A percentile compares a stretch with the other conserved stretches of the same genome.
Evolutionary conservation across 140 eudicot species (phyloP).

Genomic region (Ambrosia hybrid): DNA sequence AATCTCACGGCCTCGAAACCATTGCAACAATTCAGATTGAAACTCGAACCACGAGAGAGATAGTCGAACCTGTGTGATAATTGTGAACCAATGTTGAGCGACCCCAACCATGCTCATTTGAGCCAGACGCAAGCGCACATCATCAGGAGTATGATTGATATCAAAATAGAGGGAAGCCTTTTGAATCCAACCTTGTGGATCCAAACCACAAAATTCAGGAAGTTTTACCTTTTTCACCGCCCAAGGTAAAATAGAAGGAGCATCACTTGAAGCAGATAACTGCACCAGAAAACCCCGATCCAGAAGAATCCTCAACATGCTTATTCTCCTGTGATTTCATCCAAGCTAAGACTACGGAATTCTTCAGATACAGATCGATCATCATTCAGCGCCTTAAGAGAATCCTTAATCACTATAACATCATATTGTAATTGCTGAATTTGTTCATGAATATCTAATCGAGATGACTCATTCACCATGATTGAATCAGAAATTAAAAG

Average conservation of each 20-base stretch:
- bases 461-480: no score
- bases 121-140: neutral
- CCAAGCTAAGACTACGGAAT: no score
- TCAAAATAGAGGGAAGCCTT: neutral
- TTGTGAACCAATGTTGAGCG: conserved; percentile 5
- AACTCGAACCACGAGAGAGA: neutral
- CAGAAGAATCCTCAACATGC: no score
- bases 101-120: neutral
- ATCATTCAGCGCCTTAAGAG: no score
- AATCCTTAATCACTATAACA: no score
- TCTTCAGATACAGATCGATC: no score
- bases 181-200: conserved; percentile 13
- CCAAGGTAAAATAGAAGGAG: neutral
- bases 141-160: neutral
- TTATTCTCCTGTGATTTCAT: no score
- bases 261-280: no score
- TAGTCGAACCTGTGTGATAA: neutral
- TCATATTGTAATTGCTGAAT: no score
- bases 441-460: no score
- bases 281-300: no score
- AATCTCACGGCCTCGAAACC: neutral
- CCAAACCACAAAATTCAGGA: neutral
- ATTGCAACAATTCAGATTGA: neutral
- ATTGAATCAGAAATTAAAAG: no score
- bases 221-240: neutral